Conservation (phyloP, 805 yeast species). For the Candida hungchunana region DNA sequence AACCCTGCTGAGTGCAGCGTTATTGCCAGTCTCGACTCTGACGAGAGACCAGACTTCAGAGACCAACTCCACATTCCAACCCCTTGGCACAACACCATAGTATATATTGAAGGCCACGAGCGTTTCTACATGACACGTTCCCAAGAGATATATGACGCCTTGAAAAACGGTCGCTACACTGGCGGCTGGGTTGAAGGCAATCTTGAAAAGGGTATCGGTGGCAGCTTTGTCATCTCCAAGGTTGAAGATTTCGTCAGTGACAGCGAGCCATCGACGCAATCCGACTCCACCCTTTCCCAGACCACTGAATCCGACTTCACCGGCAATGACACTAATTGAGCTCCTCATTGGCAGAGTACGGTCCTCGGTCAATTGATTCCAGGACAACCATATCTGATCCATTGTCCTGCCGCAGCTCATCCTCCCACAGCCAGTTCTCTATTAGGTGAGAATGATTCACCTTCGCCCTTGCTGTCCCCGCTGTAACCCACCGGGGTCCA, state of each 20-base stretch:
- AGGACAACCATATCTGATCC: too few species aligned
- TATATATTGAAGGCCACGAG: conserved; percentile 35
- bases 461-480: too few species aligned
- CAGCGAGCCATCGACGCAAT: too few species aligned
- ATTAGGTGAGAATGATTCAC: too few species aligned
- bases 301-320: too few species aligned
- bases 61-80: conserved; percentile 61
- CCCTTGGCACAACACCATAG: conserved; percentile 61
- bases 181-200: conserved; percentile 35
- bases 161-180: conserved; percentile 29
- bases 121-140: conserved; percentile 34
- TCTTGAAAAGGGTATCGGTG: conserved; percentile 32
- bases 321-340: too few species aligned
- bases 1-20: conserved; percentile 40
- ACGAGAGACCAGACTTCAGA: conserved; percentile 41
- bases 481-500: too few species aligned
- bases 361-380: too few species aligned
- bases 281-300: too few species aligned
- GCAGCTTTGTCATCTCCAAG: conserved; percentile 20
- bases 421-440: too few species aligned
- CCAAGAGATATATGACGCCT: conserved; percentile 33
- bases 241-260: not conserved
- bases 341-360: too few species aligned
- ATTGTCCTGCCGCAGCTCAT: too few species aligned
- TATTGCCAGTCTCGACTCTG: conserved; percentile 37